Evolutionary conservation across 2,329 filamentous ascomycete species (phyloP).

Genomic region (Stachybotrys echinatus): DNA sequence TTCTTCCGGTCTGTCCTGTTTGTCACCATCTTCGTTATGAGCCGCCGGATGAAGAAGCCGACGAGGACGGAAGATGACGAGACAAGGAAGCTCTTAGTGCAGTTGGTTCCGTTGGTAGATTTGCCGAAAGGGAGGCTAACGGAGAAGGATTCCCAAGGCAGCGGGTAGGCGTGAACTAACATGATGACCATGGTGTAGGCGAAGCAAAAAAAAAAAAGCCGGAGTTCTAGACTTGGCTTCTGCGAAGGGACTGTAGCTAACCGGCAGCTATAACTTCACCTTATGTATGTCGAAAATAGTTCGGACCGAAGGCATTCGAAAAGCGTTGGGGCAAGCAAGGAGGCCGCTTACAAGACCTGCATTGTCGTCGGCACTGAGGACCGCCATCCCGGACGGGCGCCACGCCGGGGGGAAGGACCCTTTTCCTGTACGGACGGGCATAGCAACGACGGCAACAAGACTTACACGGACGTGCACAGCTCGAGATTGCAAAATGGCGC

Average conservation of each 20-base stretch:
- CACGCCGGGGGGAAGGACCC: no score
- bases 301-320: not conserved
- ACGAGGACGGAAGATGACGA: not conserved
- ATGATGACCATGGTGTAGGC: no score
- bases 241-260: not conserved
- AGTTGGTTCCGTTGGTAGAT: not conserved
- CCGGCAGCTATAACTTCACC: not conserved
- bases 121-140: not conserved
- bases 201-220: not conserved
- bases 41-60: not conserved
- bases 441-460: no score
- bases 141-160: not conserved
- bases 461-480: not conserved
- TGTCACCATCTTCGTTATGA: no score
- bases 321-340: not conserved
- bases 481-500: not conserved
- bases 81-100: not conserved
- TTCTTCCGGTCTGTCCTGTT: no score
- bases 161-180: no score
- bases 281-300: not conserved
- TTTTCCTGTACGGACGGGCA: not conserved
- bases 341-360: not conserved
- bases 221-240: not conserved
- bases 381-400: not conserved
- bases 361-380: not conserved